These are phyloP conservation scores for Acorus calamus DNA, from an alignment of 106 monocot species.

Conservation along the genomic window DNA sequence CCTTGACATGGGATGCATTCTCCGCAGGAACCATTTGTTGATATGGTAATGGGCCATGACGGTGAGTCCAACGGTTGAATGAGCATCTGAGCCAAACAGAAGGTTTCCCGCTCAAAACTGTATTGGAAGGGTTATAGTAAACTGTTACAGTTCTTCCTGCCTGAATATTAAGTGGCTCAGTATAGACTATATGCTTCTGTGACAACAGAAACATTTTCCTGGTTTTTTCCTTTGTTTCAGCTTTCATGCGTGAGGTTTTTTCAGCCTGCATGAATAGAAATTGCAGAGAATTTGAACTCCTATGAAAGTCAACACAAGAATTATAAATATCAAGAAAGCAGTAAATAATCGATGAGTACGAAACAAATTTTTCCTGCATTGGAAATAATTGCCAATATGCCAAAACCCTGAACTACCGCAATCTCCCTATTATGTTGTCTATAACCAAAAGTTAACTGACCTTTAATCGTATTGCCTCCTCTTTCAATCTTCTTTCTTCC, in stretches of 20 bases:
- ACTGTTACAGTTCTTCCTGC: slow-evolving; percentile 71
- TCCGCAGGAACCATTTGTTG: slow-evolving; percentile 62
- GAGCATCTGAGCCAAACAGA: slow-evolving; percentile 86
- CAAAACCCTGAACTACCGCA: too few relatives aligned
- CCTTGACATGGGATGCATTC: slow-evolving; percentile 49
- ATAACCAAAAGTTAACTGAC: slow-evolving; percentile 13
- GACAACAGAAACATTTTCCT: slow-evolving; percentile 76
- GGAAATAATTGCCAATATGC: too few relatives aligned
- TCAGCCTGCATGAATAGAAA: slow-evolving; percentile 35
- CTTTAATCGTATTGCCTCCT: slow-evolving; percentile 45
- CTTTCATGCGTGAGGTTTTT: slow-evolving; percentile 45
- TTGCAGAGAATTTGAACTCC: not conserved
- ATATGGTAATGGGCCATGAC: slow-evolving; percentile 53
- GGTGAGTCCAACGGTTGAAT: slow-evolving; percentile 92
- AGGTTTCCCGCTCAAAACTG: slow-evolving; percentile 67
- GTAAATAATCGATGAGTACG: too few relatives aligned
- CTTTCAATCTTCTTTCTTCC: slow-evolving; percentile 61
- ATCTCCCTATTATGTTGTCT: too few relatives aligned
- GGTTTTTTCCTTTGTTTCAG: slow-evolving; percentile 66
- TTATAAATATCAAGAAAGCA: too few relatives aligned
- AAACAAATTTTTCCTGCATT: too few relatives aligned
- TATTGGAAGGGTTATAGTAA: slow-evolving; percentile 74
- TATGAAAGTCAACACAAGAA: too few relatives aligned
- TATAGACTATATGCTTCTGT: slow-evolving; percentile 82
- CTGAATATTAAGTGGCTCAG: slow-evolving; percentile 66